Base-by-base conservation (phyloP, 805 yeast genomes). In the Barnettozyma wickerhamii region DNA sequence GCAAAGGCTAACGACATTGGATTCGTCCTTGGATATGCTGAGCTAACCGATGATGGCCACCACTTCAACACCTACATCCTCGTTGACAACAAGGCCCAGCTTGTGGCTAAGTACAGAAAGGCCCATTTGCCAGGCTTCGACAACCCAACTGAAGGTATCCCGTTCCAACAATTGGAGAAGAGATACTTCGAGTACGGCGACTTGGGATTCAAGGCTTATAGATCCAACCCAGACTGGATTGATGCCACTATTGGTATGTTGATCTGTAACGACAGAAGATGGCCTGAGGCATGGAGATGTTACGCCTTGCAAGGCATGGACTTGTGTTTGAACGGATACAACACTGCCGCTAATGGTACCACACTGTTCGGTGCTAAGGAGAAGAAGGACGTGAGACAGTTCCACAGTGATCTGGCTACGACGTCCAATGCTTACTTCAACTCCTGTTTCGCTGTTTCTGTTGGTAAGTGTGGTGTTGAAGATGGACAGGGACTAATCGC, bases 201-300 rank as follows among this genome's bases (percentile, higher is more conserved):
- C 45, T 30, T 56, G 29, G 69, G 69, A 7, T 65, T 63, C 50
- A 53, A 53, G 37, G 70, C 69, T 13, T 50, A 59, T 28, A 53
- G 56, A 40, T 48, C 65, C 21, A 47, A 62, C 19, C 64, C 63
- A n/a, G 53, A 56, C 30, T 56, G 66, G 64, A 49, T 63, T 27
- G 68, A 62, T 49, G 58, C 63, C 20, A 65, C 63, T 17, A 47
- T 60, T 19, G 69, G 70, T 33, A 59, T 60, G 61, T 47, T 65
- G 37, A 65, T 65, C 15, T 65, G 70, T 50, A 65, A 65, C 42
- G 70, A 65, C 43, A 55, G 70, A 47, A 63, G 69, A 50, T 65
- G 70, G 69, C 66, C 67, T 6, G 69, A 65, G 41, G 63, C 69
- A 13, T 65, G 70, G 69, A 60, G 69, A 51, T 41, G 48, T 28